Evolutionary conservation across 768 basidiomycete genomes (phyloP).

Genomic region (Solioccasus polychromus): DNA sequence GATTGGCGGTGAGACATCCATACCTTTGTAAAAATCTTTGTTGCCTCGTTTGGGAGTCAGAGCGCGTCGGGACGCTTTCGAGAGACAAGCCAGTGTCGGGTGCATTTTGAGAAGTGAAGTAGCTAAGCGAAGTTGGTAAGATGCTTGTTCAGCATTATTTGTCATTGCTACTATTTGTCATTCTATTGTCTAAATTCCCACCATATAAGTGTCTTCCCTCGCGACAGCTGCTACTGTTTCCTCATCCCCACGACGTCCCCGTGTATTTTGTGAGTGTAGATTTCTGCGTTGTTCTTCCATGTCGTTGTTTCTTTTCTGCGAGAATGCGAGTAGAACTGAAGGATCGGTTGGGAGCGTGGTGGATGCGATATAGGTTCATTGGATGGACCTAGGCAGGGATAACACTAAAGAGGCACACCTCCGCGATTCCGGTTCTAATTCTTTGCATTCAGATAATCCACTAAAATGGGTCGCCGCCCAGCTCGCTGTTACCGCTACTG

Average conservation of each 20-base stretch:
- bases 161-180: conserved; percentile 22
- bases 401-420: background rate
- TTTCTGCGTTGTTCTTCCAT: background rate
- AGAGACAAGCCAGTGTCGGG: conserved; percentile 62
- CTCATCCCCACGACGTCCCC: conserved; percentile 8
- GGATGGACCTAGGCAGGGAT: conserved; percentile 8
- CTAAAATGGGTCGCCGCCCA: conserved; percentile 90
- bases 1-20: conserved; percentile 3
- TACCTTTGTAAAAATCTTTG: conserved; percentile 70
- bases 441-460: conserved; percentile 9
- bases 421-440: conserved; percentile 5
- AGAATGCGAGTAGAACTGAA: background rate
- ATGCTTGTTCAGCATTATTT: conserved; percentile 14
- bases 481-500: conserved; percentile 99
- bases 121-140: no score
- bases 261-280: conserved; percentile 22
- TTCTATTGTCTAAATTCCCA: conserved; percentile 12
- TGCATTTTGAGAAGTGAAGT: conserved; percentile 48
- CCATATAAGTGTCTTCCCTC: conserved; percentile 16
- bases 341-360: background rate
- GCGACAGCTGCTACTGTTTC: background rate
- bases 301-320: background rate
- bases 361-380: conserved; percentile 12
- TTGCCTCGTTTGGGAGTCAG: conserved; percentile 76
- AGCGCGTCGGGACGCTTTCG: conserved; percentile 81